Evolutionary conservation across 805 yeast genomes (phyloP), one percentile per base, ranked within the genome.

Genomic region (Deakozyma indianensis): DNA sequence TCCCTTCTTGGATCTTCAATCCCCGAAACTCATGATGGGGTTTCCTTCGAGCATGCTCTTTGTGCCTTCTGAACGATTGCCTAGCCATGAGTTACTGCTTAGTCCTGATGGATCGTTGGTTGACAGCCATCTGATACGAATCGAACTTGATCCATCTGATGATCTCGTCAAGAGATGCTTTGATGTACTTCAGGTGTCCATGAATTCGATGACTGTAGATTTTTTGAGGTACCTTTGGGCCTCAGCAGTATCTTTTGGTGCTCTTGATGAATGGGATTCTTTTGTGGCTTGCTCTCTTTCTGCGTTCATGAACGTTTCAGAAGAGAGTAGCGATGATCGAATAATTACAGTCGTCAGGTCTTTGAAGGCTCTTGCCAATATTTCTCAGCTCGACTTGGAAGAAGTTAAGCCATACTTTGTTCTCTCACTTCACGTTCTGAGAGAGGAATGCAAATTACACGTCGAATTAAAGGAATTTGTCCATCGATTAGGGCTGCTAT

Each of bases 391-490:
- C n/a, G 51, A 60, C 4, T 57, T 58, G 41, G 60, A 58, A 21
- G 59, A 56, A 9, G 52, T 61, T 23, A 53, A 71, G 3, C 60
- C 78, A 25, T 62, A 67, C n/a, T 75, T 84, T 9, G 69, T 78
- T 0, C 61, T 83, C 22, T 75, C 87, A 0, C 61, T 90, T 42
- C 96, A 88, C 62, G 56, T 87, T 32, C 63, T 85, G 1, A 65
- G 87, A 45, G 96, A 90, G 58, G 96, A 90, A 49, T 59, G 71
- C 41, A 70, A 72, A 44, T 64, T 90, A 24, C 77, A 82, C 53
- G 61, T 74, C 1, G 61, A 76, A 22, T 65, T 70, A 3, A 46
- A 55, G 2, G 45, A 53, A 0, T 58, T 64, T 5, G 62, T 69
- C 11, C 52, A 63, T 2, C 61, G 61, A 25, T 53, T 88, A 23